These are phyloP conservation scores for Escovopsis weberi DNA, from an alignment of 2,329 filamentous ascomycete genomes.

Conservation along the genomic window DNA sequence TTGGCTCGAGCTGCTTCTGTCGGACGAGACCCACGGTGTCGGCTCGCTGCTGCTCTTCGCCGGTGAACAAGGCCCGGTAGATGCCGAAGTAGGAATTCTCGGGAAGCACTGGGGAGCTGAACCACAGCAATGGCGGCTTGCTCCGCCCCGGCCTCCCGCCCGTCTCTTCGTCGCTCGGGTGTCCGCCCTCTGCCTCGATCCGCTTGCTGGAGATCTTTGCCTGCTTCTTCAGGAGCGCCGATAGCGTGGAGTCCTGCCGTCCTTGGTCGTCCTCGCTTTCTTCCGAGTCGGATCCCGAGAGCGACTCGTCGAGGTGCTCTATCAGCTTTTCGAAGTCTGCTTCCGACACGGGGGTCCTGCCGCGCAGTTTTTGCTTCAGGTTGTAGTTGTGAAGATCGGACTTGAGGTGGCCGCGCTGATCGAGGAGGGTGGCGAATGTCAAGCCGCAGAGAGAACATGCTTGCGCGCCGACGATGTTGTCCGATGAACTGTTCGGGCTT, in stretches of 20 bases:
- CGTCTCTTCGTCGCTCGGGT: slow-evolving; percentile 24
- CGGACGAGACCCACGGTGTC: slow-evolving; percentile 53
- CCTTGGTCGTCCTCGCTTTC: slow-evolving; percentile 47
- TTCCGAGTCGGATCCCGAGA: slow-evolving; percentile 73
- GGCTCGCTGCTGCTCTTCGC: slow-evolving; percentile 41
- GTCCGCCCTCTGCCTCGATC: slow-evolving; percentile 32
- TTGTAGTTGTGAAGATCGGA: slow-evolving; percentile 94
- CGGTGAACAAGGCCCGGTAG: slow-evolving; percentile 69
- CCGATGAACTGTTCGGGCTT: background rate
- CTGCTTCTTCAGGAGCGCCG: slow-evolving; percentile 67
- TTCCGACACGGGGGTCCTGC: slow-evolving; percentile 58
- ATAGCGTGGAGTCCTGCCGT: slow-evolving; percentile 54
- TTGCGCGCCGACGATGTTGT: slow-evolving; percentile 45
- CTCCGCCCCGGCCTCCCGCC: slow-evolving; percentile 40
- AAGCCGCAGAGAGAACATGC: slow-evolving; percentile 70
- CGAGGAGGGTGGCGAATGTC: slow-evolving; percentile 55
- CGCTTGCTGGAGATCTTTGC: slow-evolving; percentile 51
- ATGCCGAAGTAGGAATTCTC: slow-evolving; percentile 69
- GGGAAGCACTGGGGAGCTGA: slow-evolving; percentile 60
- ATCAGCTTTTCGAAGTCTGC: slow-evolving; percentile 75
- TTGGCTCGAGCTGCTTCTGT: slow-evolving; percentile 62
- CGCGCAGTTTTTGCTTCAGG: slow-evolving; percentile 76
- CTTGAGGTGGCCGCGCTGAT: slow-evolving; percentile 74
- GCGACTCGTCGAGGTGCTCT: slow-evolving; percentile 74
- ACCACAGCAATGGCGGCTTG: slow-evolving; percentile 72